Percentiles rank a stretch among this genome's conserved stretches.
These are phyloP conservation scores for Aspergillus sojae DNA, from an alignment of 2,329 filamentous ascomycete genomes.

Conservation along the genomic window DNA sequence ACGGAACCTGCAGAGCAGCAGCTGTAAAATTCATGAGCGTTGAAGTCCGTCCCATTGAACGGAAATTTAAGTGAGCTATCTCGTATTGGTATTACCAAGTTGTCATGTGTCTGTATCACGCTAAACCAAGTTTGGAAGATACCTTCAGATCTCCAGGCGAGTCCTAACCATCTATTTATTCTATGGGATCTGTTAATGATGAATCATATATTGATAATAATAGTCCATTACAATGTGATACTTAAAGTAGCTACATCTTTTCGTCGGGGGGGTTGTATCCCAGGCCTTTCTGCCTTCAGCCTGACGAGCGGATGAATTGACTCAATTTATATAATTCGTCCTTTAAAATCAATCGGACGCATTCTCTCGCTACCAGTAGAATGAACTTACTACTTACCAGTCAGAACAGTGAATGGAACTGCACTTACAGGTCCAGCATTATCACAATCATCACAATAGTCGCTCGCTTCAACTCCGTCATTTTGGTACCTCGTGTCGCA, in stretches of 20 bases:
- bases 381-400: not conserved
- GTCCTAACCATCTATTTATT: no score
- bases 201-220: no score
- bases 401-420: not conserved
- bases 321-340: no score
- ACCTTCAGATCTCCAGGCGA: not conserved
- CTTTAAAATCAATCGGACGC: no score
- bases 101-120: not conserved
- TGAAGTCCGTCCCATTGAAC: not conserved
- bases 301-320: no score
- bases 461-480: not conserved
- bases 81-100: not conserved
- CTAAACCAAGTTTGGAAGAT: not conserved
- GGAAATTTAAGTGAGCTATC: not conserved
- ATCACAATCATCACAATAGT: no score
- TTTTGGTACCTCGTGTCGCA: not conserved
- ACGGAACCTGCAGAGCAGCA: not conserved
- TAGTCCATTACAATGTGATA: no score
- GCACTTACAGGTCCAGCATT: not conserved
- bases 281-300: no score
- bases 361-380: not conserved
- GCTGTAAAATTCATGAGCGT: not conserved
- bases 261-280: no score
- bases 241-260: no score
- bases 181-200: no score